Base-by-base conservation (phyloP, 768 basidiomycete species). In the Tulasnella sp. region DNA sequence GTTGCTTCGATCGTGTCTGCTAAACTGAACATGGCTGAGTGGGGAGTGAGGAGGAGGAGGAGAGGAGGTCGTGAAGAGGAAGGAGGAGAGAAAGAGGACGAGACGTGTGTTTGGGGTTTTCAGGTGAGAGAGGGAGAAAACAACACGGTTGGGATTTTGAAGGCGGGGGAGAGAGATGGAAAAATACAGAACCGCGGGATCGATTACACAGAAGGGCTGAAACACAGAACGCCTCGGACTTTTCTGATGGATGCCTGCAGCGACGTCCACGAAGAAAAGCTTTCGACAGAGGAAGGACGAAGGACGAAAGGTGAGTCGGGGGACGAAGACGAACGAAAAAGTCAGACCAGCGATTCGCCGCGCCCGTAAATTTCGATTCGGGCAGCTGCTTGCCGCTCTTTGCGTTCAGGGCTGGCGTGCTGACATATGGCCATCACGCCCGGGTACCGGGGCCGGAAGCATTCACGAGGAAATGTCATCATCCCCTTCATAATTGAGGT, bases 41-140 rank as follows among this genome's bases (percentile, higher is more conserved):
- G 18, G 41, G 48, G 54, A 93, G 80, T 93, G 87, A 80, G 78
- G 41, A 24, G 69, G 46, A 40, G 78, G 72, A 28, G 78, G 75
- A 24, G 46, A 76, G 9, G 82, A 81, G 85, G 82, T 81, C 82
- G 82, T 83, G 83, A 84, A 81, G 83, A 42, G 83, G 44, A 48
- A 46, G 58, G 28, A 58, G 37, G 37, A 76, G 44, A 58, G 22
- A 40, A 20, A 48, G 73, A 75, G 73, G 73, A 75, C 20, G 60
- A 64, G 60, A 64, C 60, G 60, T 64, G 60, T 64, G 60, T 64
- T 64, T 64, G 60, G 24, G 48, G 48, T 50, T 50, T 50, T 18
- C 37, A 50, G 48, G n/a, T n/a, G n/a, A 64, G 60, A 64, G 60
- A 14, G 24, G 60, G 60, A 31, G 60, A 28, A 64, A 64, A 64